Conservation (phyloP, 495 filamentous ascomycete genomes). For the Aspergillus heteromorphus region DNA sequence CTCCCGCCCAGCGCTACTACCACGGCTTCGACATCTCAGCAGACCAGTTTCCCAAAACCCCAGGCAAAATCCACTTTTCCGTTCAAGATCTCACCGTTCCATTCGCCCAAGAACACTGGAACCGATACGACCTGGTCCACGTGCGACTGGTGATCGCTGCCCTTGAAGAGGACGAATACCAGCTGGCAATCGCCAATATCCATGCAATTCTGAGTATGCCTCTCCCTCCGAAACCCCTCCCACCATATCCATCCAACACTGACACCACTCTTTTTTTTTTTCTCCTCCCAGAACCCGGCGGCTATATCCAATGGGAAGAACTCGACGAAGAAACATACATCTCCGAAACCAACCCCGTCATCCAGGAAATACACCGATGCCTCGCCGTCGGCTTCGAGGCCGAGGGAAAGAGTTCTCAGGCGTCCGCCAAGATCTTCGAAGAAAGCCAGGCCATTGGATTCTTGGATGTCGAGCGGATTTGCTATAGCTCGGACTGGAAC, state of each 20-base stretch:
- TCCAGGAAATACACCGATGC: not conserved
- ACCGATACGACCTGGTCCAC: slow-evolving; percentile 18
- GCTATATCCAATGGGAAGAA: slow-evolving; percentile 23
- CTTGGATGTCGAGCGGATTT: not conserved
- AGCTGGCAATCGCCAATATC: slow-evolving; percentile 14
- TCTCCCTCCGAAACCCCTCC: not conserved
- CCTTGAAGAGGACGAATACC: slow-evolving; percentile 6
- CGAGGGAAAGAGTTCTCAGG: not conserved
- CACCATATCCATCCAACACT: not conserved
- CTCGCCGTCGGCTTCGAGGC: not conserved
- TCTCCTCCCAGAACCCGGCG: slow-evolving; percentile 14
- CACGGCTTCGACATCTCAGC: slow-evolving; percentile 20
- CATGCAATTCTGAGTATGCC: slow-evolving; percentile 8
- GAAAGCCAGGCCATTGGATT: not conserved
- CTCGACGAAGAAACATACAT: slow-evolving; percentile 4
- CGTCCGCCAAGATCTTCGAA: not conserved
- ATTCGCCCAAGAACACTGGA: slow-evolving; percentile 12
- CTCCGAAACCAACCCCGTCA: not conserved
- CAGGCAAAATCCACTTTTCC: slow-evolving; percentile 7
- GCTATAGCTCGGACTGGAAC: not conserved
- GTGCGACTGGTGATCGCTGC: slow-evolving; percentile 15
- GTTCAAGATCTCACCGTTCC: slow-evolving; percentile 13
- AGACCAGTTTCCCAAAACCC: slow-evolving; percentile 9
- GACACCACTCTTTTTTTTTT: not conserved
- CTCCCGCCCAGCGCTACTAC: not conserved